Evolutionary conservation across 2,329 filamentous ascomycete species (phyloP), one percentile per base, ranked within the genome.

Genomic region (Diaporthe ilicicola): DNA sequence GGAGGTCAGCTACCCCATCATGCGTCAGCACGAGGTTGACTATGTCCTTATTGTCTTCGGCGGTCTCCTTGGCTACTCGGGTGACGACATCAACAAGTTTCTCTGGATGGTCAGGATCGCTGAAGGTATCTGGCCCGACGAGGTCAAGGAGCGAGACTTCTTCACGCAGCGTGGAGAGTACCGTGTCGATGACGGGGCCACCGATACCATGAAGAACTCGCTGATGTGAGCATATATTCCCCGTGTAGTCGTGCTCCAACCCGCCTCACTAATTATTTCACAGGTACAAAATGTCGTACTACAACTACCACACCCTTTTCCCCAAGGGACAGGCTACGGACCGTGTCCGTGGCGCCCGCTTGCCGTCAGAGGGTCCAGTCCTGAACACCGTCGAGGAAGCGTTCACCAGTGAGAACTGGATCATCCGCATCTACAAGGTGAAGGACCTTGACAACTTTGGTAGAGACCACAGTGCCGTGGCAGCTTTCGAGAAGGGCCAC

Each of bases 241-340:
- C 9, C 17, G 2, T 34, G 12, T 6, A 24, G 51, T 7, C 37
- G 32, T 29, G 19, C n/a, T 2, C n/a, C 7, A 12, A 19, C 24
- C 4, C 42, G 12, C 50, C 44, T 78, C 74, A 53, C 79, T 81
- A 73, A 82, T 77, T 62, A 32, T 13, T 46, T 37, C 37, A 74
- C 75, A 97, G 95, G 94, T 99, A 99, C 90, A 99, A 99, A 89
- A 98, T 99, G 95, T 98, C 94, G 27, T 99, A 99, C 89, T 93
- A 99, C 90, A 98, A 98, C 88, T 99, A 93, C 87, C 90, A 95
- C 82, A 85, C 88, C 56, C 90, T 99, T 74, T 99, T 98, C 89
- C 95, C 95, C 54, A 88, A 92, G 2, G 96, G 96, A 73, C 94
- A 98, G 83, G 95, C 94, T 44, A 86, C 91, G 76, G 96, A 99